These are phyloP conservation scores for Pichia norvegensis DNA, from an alignment of 1,139 yeast species.

Conservation along the genomic window DNA sequence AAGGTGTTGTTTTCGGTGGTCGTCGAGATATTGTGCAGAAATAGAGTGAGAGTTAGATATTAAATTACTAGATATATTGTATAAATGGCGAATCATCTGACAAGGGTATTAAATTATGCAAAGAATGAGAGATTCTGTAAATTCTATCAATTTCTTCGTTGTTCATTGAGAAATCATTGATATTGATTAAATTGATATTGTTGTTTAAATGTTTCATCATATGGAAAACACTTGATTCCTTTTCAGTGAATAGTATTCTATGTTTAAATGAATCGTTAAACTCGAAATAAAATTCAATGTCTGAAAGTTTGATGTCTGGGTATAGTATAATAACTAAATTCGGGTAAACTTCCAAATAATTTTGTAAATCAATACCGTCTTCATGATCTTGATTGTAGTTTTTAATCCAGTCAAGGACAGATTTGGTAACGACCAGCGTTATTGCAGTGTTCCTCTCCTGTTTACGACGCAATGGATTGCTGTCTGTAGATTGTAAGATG, in stretches of 20 bases:
- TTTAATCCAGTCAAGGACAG: conserved; percentile 7
- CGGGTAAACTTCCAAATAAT: conserved; percentile 15
- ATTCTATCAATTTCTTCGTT: conserved; percentile 14
- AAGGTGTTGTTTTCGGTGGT: conserved; percentile 44
- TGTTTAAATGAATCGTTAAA: conserved; percentile 21
- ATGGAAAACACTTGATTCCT: conserved; percentile 36
- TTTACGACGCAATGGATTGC: conserved; percentile 5
- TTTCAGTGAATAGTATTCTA: conserved; percentile 33
- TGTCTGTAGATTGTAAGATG: neutral
- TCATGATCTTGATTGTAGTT: conserved; percentile 9
- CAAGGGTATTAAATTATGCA: conserved; percentile 21
- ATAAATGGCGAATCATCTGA: conserved; percentile 6
- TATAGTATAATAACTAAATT: conserved; percentile 26
- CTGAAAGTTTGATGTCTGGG: conserved; percentile 23
- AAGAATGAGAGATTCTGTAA: conserved; percentile 21
- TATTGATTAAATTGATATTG: conserved; percentile 28
- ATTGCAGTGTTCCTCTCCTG: conserved; percentile 8
- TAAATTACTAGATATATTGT: conserved; percentile 7
- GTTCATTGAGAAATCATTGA: conserved; percentile 25
- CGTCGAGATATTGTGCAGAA: conserved; percentile 34
- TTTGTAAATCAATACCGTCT: conserved; percentile 12
- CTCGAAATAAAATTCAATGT: conserved; percentile 22
- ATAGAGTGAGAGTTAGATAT: neutral
- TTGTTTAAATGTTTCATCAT: conserved; percentile 34
- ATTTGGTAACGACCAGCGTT: conserved; percentile 17